Conservation (phyloP, 177 flowering plant genomes). For the Vitis hybrid region DNA sequence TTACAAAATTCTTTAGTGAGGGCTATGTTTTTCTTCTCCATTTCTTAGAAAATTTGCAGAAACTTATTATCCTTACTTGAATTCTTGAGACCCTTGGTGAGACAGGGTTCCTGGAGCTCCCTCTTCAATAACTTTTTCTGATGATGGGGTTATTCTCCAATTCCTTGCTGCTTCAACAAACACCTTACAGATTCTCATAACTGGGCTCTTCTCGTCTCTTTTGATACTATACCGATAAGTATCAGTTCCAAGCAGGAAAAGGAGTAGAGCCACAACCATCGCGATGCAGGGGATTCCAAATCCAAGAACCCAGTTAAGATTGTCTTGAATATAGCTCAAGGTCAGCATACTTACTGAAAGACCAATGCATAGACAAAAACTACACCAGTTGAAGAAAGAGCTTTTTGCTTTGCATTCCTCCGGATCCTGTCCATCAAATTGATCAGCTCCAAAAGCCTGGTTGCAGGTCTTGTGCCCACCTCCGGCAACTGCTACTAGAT, state of each 20-base stretch:
- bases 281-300: not conserved
- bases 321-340: no score
- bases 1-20: no score
- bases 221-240: not conserved
- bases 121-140: not conserved
- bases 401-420: not conserved
- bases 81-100: constrained; percentile 1
- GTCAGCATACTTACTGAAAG: no score
- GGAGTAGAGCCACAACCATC: constrained; percentile 1
- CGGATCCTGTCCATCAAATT: not conserved
- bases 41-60: no score
- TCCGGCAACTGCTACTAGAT: not conserved
- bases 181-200: constrained; percentile 5
- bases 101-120: not conserved
- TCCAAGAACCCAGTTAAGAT: no score
- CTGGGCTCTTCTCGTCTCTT: not conserved
- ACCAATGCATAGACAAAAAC: not conserved
- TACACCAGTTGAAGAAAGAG: constrained; percentile 8
- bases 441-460: no score
- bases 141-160: not conserved
- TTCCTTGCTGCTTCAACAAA: constrained; percentile 1
- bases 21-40: no score
- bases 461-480: not conserved
- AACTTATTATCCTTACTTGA: constrained; percentile 1
- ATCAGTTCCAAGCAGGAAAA: not conserved